These are phyloP conservation scores for Thuidium tamariscinum DNA, from an alignment of 225 moss, liverwort and hornwort genomes.

Conservation along the genomic window DNA sequence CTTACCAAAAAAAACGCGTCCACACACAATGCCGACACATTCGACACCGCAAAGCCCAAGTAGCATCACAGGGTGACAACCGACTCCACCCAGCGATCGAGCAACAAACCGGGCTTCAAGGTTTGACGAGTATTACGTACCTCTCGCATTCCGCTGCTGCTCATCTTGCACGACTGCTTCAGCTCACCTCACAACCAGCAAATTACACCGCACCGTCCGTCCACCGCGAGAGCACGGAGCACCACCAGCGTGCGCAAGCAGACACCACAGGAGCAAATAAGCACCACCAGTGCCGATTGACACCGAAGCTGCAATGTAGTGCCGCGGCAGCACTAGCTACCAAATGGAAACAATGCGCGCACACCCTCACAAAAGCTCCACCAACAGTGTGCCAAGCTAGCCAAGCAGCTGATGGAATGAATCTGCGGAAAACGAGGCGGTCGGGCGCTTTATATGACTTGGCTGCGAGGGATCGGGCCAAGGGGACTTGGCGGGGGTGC, in stretches of 20 bases:
- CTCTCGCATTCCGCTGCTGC: background rate
- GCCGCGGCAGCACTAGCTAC: background rate
- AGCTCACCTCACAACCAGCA: background rate
- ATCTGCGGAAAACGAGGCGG: background rate
- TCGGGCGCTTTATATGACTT: background rate
- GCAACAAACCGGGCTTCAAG: background rate
- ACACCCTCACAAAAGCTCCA: background rate
- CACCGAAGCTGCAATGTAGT: background rate
- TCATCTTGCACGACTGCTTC: background rate
- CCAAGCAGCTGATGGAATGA: background rate
- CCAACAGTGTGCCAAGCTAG: background rate
- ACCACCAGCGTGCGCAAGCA: background rate
- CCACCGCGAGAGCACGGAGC: background rate
- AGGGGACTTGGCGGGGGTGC: background rate
- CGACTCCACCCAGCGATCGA: background rate
- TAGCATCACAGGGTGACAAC: background rate
- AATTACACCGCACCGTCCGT: background rate
- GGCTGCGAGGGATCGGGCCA: slow-evolving; percentile 1
- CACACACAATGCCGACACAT: background rate
- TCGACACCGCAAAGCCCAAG: background rate
- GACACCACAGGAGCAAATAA: background rate
- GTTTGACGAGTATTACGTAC: background rate
- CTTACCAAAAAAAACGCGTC: background rate
- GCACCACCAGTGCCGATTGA: background rate
- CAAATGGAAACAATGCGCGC: too few species aligned